A percentile compares a stretch with the other conserved stretches of the same genome.
phyloP scores from a whole-genome alignment of 2,329 filamentous ascomycete genomes.

The Coniosporium tulheliwenetii region DNA sequence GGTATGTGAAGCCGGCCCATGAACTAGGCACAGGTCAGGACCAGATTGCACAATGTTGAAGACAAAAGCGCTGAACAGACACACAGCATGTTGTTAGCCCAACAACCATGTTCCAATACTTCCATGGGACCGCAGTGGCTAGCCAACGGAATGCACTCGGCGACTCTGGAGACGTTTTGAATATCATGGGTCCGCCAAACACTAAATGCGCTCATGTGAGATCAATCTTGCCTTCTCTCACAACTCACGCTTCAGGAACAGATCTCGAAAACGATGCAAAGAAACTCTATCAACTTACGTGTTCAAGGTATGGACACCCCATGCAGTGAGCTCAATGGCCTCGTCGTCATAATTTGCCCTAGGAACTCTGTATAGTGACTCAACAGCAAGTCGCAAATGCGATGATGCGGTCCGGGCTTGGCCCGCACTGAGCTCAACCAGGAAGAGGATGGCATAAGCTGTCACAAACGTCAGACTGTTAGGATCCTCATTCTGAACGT shows the following conservation, averaged over 20 bases:
- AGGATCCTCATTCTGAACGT: conserved; percentile 6
- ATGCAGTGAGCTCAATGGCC: conserved; percentile 6
- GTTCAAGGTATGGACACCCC: conserved; percentile 8
- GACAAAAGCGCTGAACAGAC: not conserved
- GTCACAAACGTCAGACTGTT: conserved; percentile 7
- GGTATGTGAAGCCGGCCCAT: conserved; percentile 10
- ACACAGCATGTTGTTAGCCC: too few species aligned
- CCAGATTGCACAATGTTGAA: not conserved
- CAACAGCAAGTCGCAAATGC: conserved; percentile 10
- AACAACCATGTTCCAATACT: too few species aligned
- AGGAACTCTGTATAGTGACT: conserved; percentile 4
- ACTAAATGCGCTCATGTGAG: too few species aligned
- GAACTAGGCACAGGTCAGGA: conserved; percentile 3
- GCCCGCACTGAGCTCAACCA: conserved; percentile 11
- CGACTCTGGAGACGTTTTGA: too few species aligned
- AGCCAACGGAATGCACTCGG: too few species aligned
- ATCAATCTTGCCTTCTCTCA: too few species aligned
- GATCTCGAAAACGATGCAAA: too few species aligned
- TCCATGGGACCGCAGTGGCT: too few species aligned
- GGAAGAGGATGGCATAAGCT: conserved; percentile 13
- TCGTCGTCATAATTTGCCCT: conserved; percentile 1
- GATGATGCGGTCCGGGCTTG: conserved; percentile 10
- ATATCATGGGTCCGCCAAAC: too few species aligned
- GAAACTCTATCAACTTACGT: conserved; percentile 3
- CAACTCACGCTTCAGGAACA: too few species aligned